These are phyloP conservation scores for Backusella australiensis DNA, from an alignment of 192 early-diverging fungal species.

Conservation along the genomic window DNA sequence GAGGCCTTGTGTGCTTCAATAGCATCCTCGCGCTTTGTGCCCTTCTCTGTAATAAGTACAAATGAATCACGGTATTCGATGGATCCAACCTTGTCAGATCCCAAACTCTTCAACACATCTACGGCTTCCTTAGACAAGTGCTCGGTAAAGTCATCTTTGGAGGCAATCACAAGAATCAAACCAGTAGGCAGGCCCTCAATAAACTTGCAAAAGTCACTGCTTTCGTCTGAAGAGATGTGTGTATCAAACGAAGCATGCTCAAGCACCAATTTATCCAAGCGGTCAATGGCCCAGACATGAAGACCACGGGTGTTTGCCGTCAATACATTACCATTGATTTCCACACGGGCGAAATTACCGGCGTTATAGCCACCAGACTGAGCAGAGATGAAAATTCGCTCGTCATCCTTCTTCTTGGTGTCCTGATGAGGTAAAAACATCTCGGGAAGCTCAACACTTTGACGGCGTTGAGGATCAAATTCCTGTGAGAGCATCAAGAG, in stretches of 20 bases:
- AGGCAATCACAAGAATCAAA: slow-evolving; percentile 62
- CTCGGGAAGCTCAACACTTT: background rate
- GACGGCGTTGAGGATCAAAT: slow-evolving; percentile 8
- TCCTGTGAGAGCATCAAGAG: slow-evolving; percentile 32
- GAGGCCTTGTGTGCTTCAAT: slow-evolving; percentile 56
- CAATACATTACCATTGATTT: slow-evolving; percentile 51
- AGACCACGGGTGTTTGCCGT: slow-evolving; percentile 66
- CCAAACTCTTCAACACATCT: slow-evolving; percentile 60
- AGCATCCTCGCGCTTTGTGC: slow-evolving; percentile 41
- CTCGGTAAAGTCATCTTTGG: slow-evolving; percentile 71
- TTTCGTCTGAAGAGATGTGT: slow-evolving; percentile 57
- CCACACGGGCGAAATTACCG: slow-evolving; percentile 73
- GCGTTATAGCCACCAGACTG: slow-evolving; percentile 73
- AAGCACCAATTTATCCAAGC: slow-evolving; percentile 61
- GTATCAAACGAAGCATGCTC: slow-evolving; percentile 76
- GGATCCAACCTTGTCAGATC: slow-evolving; percentile 50
- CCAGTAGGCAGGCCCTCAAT: slow-evolving; percentile 64
- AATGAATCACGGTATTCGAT: slow-evolving; percentile 77
- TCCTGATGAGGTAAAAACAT: background rate
- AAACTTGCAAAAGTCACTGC: slow-evolving; percentile 65
- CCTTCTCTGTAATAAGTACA: slow-evolving; percentile 77
- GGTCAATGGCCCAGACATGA: slow-evolving; percentile 75
- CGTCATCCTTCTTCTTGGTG: background rate
- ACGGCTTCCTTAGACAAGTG: slow-evolving; percentile 59
- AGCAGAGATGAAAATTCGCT: slow-evolving; percentile 41